Base-by-base conservation (phyloP, 2,329 filamentous ascomycete species). In the Fusarium sp. region DNA sequence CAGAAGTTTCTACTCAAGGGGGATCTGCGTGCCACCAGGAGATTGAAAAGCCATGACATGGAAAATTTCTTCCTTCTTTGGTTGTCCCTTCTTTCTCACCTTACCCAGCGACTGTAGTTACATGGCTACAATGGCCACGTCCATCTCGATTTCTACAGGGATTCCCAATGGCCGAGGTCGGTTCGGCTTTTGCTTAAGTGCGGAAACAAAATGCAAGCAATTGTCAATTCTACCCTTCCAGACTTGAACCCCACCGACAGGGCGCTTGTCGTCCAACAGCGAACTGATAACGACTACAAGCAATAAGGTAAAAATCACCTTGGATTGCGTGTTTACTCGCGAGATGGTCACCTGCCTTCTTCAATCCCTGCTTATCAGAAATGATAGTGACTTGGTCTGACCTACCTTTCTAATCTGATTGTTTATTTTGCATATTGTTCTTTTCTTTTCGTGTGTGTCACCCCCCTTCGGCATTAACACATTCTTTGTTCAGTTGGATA, bases 321-420 rank as follows among this genome's bases (percentile, higher is more conserved):
- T 16, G 23, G 23, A 34, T 55, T 36, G 50, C 64, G 42, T 25
- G 51, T 25, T 34, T 33, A 16, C 29, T 18, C 40, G 29, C 42
- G 50, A 62, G 25, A 38, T 3, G 34, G 66, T 69, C 67, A 69
- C 36, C 63, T 70, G 67, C 27, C 27, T 25, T 13, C 20, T 8
- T 31, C 5, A 44, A 59, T 27, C 67, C 67, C 55, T 51, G 67
- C 49, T 44, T 54, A 42, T 70, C 64, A 71, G 33, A 54, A 40
- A 34, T 70, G 68, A 70, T 50, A 67, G 46, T 54, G 44, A 18
- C 20, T 38, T 36, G 50, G 31, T 34, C n/a, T 18, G 27, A 20
- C 31, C 20, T 51, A 20, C 29, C 18, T 51, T 36, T 14, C 7
- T 50, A 31, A 14, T n/a, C 11, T 53, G 42, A 25, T 44, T 44